Evolutionary conservation across 140 eudicot species (phyloP).

Genomic region (Cichorium intybus): DNA sequence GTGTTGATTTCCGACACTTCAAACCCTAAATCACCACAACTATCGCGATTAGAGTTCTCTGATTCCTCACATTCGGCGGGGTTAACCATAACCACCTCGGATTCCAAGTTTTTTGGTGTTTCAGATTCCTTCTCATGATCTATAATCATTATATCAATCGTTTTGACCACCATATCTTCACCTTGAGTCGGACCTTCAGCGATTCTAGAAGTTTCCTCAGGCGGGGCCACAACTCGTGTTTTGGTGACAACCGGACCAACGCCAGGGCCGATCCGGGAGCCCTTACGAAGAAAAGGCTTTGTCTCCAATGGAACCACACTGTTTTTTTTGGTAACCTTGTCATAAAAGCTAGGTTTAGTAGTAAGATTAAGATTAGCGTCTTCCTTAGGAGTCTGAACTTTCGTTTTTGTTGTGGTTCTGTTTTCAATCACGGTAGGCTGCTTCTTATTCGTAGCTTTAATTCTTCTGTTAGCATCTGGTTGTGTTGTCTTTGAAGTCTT

Average conservation of each 20-base stretch:
- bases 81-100: conserved; percentile 25
- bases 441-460: conserved; percentile 40
- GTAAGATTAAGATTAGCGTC: conserved; percentile 34
- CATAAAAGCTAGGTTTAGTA: conserved; percentile 57
- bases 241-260: conserved; percentile 41
- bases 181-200: conserved; percentile 19
- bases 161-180: conserved; percentile 30
- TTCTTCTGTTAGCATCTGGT: conserved; percentile 40
- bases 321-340: conserved; percentile 71
- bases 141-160: conserved; percentile 34
- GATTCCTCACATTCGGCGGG: conserved; percentile 29
- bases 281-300: conserved; percentile 83
- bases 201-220: conserved; percentile 39
- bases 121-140: conserved; percentile 38
- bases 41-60: conserved; percentile 25
- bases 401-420: conserved; percentile 45
- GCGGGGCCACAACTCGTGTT: conserved; percentile 35
- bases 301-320: conserved; percentile 91
- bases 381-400: conserved; percentile 37
- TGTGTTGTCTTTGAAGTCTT: conserved; percentile 45
- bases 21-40: conserved; percentile 11
- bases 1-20: conserved; percentile 27
- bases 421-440: conserved; percentile 38
- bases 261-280: conserved; percentile 49
- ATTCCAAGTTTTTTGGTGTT: conserved; percentile 27